Percentiles rank a stretch among this genome's conserved stretches.
Conservation (phyloP, 768 basidiomycete species). For the Amanita rubescens region DNA sequence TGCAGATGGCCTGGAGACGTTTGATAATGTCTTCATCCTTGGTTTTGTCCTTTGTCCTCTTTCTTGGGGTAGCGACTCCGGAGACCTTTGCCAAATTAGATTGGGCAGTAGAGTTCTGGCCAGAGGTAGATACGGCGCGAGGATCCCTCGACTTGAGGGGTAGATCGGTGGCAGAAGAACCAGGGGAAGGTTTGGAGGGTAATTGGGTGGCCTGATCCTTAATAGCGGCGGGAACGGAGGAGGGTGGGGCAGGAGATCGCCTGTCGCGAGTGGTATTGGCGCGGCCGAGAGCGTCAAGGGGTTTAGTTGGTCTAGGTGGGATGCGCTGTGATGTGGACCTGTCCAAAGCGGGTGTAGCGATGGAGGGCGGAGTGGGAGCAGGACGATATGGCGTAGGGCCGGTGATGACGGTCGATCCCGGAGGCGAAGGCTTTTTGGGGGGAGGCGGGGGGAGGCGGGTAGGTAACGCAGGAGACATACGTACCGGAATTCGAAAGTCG, state of each 20-base stretch:
- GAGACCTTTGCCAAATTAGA: slow-evolving; percentile 59
- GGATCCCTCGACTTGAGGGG: slow-evolving; percentile 29
- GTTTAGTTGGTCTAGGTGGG: slow-evolving; percentile 44
- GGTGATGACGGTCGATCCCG: slow-evolving; percentile 21
- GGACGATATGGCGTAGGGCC: slow-evolving; percentile 63
- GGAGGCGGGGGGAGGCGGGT: slow-evolving; percentile 41
- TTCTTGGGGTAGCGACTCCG: slow-evolving; percentile 73
- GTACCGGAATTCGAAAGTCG: slow-evolving; percentile 49
- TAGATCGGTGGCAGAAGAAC: slow-evolving; percentile 52
- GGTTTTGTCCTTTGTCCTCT: slow-evolving; percentile 81
- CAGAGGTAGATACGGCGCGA: slow-evolving; percentile 10
- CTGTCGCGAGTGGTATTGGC: slow-evolving; percentile 65
- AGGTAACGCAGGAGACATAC: slow-evolving; percentile 20
- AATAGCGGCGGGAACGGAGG: background rate
- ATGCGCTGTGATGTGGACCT: slow-evolving; percentile 83
- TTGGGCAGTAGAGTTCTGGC: slow-evolving; percentile 46
- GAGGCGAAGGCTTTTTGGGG: slow-evolving; percentile 31
- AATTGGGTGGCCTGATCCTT: slow-evolving; percentile 11
- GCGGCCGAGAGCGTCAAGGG: slow-evolving; percentile 45
- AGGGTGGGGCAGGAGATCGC: slow-evolving; percentile 36
- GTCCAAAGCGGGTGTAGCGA: slow-evolving; percentile 66
- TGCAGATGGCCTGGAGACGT: slow-evolving; percentile 89
- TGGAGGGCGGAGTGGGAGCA: slow-evolving; percentile 63
- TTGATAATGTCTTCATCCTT: slow-evolving; percentile 88
- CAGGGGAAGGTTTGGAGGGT: slow-evolving; percentile 46